These are phyloP conservation scores for Xylaria longipes DNA, from an alignment of 495 filamentous ascomycete species.

Conservation along the genomic window DNA sequence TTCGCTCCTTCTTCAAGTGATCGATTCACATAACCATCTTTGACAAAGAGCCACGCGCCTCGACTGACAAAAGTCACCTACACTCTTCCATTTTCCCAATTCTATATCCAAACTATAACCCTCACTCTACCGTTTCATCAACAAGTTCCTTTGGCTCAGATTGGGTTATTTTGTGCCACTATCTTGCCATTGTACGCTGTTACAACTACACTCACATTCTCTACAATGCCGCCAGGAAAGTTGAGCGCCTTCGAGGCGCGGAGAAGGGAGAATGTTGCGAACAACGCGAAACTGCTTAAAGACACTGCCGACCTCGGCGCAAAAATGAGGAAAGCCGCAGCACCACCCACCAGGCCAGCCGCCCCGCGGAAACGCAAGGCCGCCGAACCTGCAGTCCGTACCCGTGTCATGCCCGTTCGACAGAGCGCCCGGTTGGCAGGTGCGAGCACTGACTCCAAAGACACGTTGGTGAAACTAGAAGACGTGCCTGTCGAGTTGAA, in stretches of 20 bases:
- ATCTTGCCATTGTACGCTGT: not conserved
- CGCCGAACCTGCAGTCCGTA: constrained; percentile 37
- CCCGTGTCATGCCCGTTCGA: constrained; percentile 50
- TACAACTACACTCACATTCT: not conserved
- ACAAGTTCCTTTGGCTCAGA: not conserved
- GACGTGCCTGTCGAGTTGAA: constrained; percentile 40
- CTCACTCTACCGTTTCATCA: not conserved
- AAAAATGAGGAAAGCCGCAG: constrained; percentile 45
- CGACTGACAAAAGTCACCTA: not conserved
- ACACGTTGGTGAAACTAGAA: constrained; percentile 30
- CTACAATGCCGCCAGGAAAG: constrained; percentile 34
- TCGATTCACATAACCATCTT: not conserved
- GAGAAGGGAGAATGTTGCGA: constrained; percentile 53
- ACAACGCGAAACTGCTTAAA: constrained; percentile 54
- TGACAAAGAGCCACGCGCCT: not conserved
- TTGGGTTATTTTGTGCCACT: not conserved
- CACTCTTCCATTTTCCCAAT: not conserved
- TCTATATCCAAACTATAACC: not conserved
- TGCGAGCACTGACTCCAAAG: constrained; percentile 43
- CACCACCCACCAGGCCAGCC: constrained; percentile 32
- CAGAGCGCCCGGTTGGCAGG: constrained; percentile 61
- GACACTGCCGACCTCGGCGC: constrained; percentile 46
- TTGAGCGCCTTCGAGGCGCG: constrained; percentile 58
- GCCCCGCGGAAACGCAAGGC: constrained; percentile 38
- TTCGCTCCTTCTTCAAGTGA: not conserved